A percentile compares a stretch with the other conserved stretches of the same genome.
Evolutionary conservation across 257 asterid genomes (phyloP).

Genomic region (Fraxinus americana): DNA sequence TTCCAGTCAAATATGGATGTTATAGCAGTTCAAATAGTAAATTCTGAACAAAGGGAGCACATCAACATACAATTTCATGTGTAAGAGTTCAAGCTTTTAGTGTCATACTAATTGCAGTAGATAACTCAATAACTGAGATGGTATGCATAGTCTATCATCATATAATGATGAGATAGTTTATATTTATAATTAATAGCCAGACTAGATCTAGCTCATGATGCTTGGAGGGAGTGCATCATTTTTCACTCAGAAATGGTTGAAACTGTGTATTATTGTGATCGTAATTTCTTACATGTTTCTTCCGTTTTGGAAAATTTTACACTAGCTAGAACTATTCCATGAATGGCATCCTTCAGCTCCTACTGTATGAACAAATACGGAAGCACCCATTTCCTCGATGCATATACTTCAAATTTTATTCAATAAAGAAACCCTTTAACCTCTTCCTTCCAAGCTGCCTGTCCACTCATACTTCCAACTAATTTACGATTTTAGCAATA

Average conservation of each 20-base stretch:
- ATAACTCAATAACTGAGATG: neutral
- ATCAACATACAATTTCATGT: neutral
- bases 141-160: neutral
- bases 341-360: neutral
- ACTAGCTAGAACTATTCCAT: neutral
- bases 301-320: too few species aligned
- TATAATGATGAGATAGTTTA: neutral
- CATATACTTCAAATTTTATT: neutral
- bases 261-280: too few species aligned
- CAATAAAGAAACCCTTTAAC: neutral
- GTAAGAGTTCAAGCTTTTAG: slow-evolving; percentile 2
- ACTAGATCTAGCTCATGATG: neutral
- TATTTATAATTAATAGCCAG: neutral
- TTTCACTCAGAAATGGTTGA: neutral
- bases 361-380: neutral
- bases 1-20: neutral
- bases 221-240: neutral
- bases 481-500: neutral
- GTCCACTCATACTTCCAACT: neutral
- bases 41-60: slow-evolving; percentile 5
- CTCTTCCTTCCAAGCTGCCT: neutral
- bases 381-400: neutral
- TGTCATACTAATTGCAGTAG: neutral
- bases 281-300: neutral
- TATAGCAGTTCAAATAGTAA: neutral